Evolutionary conservation across 1,139 yeast genomes (phyloP).

Genomic region (Protomyces pachydermus): DNA sequence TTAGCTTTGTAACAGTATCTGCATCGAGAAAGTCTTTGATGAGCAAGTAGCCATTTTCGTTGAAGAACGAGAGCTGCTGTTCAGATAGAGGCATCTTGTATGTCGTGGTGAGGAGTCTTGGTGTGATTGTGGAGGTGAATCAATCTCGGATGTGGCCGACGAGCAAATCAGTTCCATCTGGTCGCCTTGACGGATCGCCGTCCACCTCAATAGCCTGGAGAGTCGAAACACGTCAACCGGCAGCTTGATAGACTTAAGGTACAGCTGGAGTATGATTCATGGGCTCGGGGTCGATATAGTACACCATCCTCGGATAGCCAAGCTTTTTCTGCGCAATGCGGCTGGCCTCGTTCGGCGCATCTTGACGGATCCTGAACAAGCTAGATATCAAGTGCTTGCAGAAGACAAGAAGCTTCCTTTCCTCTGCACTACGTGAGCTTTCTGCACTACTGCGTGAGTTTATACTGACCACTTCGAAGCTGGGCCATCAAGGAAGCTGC

Average conservation of each 20-base stretch:
- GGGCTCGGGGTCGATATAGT: slow-evolving; percentile 17
- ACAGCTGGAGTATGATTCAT: not conserved
- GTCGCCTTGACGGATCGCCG: too few relatives aligned
- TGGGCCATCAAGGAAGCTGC: slow-evolving; percentile 25
- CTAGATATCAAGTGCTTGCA: not conserved
- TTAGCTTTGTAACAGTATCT: slow-evolving; percentile 44
- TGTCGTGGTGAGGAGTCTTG: not conserved
- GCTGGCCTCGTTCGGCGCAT: slow-evolving; percentile 7
- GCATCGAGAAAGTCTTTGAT: slow-evolving; percentile 52
- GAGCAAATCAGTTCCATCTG: not conserved
- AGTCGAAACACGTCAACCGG: too few relatives aligned
- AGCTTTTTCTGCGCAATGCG: not conserved
- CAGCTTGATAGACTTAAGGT: too few relatives aligned
- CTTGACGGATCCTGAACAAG: slow-evolving; percentile 6
- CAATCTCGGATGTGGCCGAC: too few relatives aligned
- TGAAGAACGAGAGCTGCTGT: slow-evolving; percentile 42
- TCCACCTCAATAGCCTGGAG: too few relatives aligned
- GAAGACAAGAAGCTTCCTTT: not conserved
- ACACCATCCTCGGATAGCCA: slow-evolving; percentile 15
- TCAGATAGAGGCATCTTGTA: slow-evolving; percentile 7
- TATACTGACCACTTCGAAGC: not conserved
- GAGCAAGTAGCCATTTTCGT: slow-evolving; percentile 59
- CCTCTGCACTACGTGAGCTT: slow-evolving; percentile 8
- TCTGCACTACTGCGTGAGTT: not conserved
- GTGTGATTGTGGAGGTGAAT: too few relatives aligned